Conservation (phyloP, 345 rosid species). For the Cardamine chenopodiifolia region DNA sequence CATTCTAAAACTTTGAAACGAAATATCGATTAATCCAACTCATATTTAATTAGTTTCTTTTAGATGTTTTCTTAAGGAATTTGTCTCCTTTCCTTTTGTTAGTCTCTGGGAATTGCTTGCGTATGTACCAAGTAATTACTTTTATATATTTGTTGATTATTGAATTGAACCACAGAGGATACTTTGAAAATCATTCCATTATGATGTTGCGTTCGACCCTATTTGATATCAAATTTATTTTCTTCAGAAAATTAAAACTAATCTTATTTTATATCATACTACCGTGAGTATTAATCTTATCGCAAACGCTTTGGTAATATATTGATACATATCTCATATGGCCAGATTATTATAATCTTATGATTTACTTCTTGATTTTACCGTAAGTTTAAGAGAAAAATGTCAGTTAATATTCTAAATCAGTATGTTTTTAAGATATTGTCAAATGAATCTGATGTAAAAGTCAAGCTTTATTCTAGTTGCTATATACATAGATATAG, state of each 20-base stretch:
- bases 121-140: slow-evolving; percentile 25
- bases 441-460: slow-evolving; percentile 26
- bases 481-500: slow-evolving; percentile 13
- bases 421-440: slow-evolving; percentile 12
- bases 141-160: slow-evolving; percentile 7
- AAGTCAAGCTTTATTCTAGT: slow-evolving; percentile 30
- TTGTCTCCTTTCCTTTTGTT: slow-evolving; percentile 1
- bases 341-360: neutral
- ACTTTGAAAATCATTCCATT: slow-evolving; percentile 1
- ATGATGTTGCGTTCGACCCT: slow-evolving; percentile 7
- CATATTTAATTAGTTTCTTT: slow-evolving; percentile 12
- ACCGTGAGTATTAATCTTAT: neutral
- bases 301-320: neutral
- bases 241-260: neutral
- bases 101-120: slow-evolving; percentile 1
- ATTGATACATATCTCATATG: neutral
- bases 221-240: neutral
- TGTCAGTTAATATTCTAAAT: slow-evolving; percentile 22
- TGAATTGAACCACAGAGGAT: neutral
- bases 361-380: neutral
- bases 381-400: neutral
- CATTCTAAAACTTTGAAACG: slow-evolving; percentile 28
- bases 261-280: neutral
- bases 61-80: slow-evolving; percentile 23
- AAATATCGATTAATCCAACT: slow-evolving; percentile 1